Evolutionary conservation across 1,284 basidiomycete genomes (phyloP).

Genomic region (Ustilago vetiveriae): DNA sequence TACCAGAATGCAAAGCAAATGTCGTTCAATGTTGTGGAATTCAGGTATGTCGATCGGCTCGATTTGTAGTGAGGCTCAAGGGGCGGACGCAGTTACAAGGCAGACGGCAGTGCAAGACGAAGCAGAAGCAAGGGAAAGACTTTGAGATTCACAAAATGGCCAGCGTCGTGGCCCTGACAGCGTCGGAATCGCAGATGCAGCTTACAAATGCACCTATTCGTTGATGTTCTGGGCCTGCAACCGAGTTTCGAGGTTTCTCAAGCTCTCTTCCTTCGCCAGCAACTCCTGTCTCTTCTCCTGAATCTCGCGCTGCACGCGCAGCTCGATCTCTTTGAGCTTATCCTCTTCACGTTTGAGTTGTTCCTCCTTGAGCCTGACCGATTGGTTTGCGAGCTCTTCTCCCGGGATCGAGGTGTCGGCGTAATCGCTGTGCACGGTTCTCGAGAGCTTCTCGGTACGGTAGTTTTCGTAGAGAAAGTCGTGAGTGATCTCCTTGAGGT

Average conservation of each 20-base stretch:
- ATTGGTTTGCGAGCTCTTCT: constrained; percentile 95
- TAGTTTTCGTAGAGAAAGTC: constrained; percentile 90
- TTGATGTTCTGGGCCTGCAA: constrained; percentile 73
- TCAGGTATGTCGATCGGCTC: no score
- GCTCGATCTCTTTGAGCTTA: constrained; percentile 94
- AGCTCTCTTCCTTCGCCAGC: constrained; percentile 69
- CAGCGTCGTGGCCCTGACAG: no score
- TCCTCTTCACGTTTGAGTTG: constrained; percentile 86
- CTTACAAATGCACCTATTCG: no score
- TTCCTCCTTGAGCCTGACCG: constrained; percentile 96
- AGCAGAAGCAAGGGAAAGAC: neutral
- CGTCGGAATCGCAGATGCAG: no score
- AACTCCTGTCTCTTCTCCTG: constrained; percentile 98
- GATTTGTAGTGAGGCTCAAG: no score
- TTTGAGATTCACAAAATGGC: neutral
- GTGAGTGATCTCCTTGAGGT: constrained; percentile 88
- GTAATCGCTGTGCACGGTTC: constrained; percentile 83
- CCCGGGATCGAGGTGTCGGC: constrained; percentile 69
- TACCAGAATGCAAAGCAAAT: no score
- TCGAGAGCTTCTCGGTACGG: constrained; percentile 96
- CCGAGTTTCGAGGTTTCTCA: constrained; percentile 86
- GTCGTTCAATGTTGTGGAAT: no score
- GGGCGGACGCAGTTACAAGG: no score
- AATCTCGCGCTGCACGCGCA: constrained; percentile 98
- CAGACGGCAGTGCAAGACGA: no score